phyloP scores from a whole-genome alignment of 345 rosid genomes.

The Jatropha curcas region DNA sequence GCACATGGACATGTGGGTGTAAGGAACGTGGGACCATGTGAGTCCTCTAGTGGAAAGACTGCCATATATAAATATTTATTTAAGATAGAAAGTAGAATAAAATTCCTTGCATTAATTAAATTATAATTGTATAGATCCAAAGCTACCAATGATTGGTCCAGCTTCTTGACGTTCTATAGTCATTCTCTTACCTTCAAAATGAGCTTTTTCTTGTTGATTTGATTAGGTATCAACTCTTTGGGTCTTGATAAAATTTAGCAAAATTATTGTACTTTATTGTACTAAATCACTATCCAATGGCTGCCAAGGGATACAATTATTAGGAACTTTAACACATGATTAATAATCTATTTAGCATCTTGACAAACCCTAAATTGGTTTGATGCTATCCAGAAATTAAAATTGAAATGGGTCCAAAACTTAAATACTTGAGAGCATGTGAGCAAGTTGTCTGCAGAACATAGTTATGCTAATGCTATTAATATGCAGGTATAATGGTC shows the following conservation, averaged over 20 bases:
- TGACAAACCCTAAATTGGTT: too few relatives aligned
- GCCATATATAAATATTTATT: too few relatives aligned
- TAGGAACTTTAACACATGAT: neutral
- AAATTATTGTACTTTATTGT: neutral
- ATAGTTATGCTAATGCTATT: slow-evolving; percentile 11
- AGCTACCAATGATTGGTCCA: slow-evolving; percentile 38
- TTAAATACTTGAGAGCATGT: slow-evolving; percentile 17
- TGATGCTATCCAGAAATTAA: too few relatives aligned
- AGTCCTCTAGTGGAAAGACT: slow-evolving; percentile 34
- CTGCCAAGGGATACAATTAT: neutral
- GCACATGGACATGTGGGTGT: slow-evolving; percentile 62
- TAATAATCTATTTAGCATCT: neutral
- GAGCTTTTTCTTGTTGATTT: neutral
- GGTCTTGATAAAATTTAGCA: neutral
- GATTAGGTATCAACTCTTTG: neutral
- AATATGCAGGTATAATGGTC: slow-evolving; percentile 17
- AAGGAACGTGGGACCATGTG: slow-evolving; percentile 72
- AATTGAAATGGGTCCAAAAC: neutral
- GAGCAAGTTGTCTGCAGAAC: slow-evolving; percentile 2
- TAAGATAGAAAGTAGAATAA: slow-evolving; percentile 34
- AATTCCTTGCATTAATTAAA: slow-evolving; percentile 36
- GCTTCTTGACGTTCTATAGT: slow-evolving; percentile 24
- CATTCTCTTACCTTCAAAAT: slow-evolving; percentile 20
- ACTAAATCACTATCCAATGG: neutral
- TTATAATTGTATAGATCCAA: slow-evolving; percentile 31